These are phyloP conservation scores for Lizonia empirigonia DNA, from an alignment of 2,329 filamentous ascomycete species.

Conservation along the genomic window DNA sequence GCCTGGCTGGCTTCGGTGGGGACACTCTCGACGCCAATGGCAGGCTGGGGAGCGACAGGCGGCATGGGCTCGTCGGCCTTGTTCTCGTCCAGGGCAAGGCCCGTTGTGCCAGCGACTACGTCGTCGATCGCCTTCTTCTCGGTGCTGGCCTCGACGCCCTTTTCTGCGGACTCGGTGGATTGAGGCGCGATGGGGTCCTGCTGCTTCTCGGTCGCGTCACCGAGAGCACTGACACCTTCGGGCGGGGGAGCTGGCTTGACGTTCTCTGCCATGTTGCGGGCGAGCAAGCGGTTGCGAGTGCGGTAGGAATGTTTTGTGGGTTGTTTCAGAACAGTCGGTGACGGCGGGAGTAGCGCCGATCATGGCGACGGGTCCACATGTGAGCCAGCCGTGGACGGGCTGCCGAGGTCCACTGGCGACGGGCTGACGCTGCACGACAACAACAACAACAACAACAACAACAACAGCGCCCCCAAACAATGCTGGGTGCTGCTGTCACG, in stretches of 20 bases:
- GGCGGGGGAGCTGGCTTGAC: constrained; percentile 13
- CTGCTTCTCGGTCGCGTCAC: constrained; percentile 23
- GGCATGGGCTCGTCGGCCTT: constrained; percentile 21
- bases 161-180: constrained; percentile 19
- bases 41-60: constrained; percentile 15
- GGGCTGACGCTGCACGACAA: constrained; percentile 19
- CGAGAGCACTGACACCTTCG: constrained; percentile 21
- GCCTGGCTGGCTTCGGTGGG: constrained; percentile 12
- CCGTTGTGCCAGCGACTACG: constrained; percentile 23
- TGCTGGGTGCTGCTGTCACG: constrained; percentile 18
- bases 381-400: no score
- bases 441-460: no score
- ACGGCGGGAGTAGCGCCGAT: constrained; percentile 9
- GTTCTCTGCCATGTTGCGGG: constrained; percentile 16
- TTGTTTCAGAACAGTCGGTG: constrained; percentile 2
- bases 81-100: constrained; percentile 24
- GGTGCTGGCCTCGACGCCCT: constrained; percentile 14
- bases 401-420: constrained; percentile 15
- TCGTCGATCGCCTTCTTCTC: constrained; percentile 26
- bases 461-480: constrained; percentile 27
- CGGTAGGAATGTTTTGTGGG: background rate
- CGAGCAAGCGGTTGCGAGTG: background rate
- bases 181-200: constrained; percentile 15
- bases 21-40: constrained; percentile 8
- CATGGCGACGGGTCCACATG: no score